Conservation (phyloP, 306 rosid species). For the Pyrus betulifolia region DNA sequence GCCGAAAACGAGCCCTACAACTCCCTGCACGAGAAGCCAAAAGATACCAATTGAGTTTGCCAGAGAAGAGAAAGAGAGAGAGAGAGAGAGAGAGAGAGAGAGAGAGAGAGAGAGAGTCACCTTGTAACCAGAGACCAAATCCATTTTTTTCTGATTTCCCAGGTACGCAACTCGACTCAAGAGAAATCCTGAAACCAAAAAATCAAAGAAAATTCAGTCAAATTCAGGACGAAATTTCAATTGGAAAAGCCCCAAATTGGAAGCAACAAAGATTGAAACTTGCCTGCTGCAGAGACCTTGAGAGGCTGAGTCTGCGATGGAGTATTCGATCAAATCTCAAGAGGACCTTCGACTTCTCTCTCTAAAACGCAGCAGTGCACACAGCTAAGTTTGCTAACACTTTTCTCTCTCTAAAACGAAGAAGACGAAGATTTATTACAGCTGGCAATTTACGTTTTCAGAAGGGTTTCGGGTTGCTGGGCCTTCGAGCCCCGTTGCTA, state of each 20-base stretch:
- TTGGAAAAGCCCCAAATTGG: not conserved
- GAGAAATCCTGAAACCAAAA: constrained; percentile 19
- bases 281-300: not conserved
- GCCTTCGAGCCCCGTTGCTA: not conserved
- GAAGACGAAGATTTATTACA: not conserved
- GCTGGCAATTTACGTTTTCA: not conserved
- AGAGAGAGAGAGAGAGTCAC: constrained; percentile 21
- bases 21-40: constrained; percentile 45
- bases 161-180: constrained; percentile 7
- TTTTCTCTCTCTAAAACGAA: not conserved
- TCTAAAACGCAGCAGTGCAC: not conserved
- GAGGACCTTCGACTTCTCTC: not conserved
- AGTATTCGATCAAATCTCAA: constrained; percentile 1
- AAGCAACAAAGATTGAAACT: not conserved
- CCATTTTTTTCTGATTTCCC: constrained; percentile 39
- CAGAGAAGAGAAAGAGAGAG: not conserved
- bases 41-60: not conserved
- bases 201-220: not conserved
- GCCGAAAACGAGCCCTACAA: constrained; percentile 84
- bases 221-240: not conserved
- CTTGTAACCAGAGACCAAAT: constrained; percentile 96
- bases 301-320: not conserved
- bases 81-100: not conserved
- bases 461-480: not conserved
- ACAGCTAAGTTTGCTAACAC: not conserved